Evolutionary conservation across 345 rosid genomes (phyloP), one percentile per base, ranked within the genome.

Genomic region (Luvunga scandens): DNA sequence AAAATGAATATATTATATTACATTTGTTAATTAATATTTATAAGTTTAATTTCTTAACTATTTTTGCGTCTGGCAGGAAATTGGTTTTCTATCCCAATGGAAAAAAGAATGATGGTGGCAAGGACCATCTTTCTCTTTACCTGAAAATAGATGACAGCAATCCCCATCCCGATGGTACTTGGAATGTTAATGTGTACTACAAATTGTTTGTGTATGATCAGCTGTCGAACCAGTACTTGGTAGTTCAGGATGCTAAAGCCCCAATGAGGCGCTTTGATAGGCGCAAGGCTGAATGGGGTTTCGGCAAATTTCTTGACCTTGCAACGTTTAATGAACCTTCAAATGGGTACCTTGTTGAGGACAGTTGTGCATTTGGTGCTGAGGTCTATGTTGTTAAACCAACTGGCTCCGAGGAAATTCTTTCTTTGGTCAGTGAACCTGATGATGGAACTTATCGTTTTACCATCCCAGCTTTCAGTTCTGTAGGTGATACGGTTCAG

Each of bases 201-300:
- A 71, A 57, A n/a, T 27, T 76, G 25, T 81, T 76, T n/a, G 79
- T 81, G 59, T 16, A 59, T 10, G 72, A 76, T 55, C 64, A 81
- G 19, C 14, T 3, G 0, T 27, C 38, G 3, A 30, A 70, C 31
- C 56, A 33, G 19, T 81, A 76, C 72, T 45, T 71, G 24, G 38
- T 66, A 14, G 0, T 81, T 1, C 67, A 76, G 72, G 73, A 73
- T 59, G 82, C n/a, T n/a, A 48, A 57, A 24, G 50, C 50, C 21
- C 25, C 30, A 13, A 10, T 66, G 21, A 79, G 68, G 48, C 24
- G 24, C 4, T 79, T 73, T 27, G 18, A 57, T 66, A 38, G 5
- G 22, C 19, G 19, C 62, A 71, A 65, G 73, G 38, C 28, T 39
- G 63, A 45, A 9, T 76, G 66, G 82, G 76, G 75, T 16, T 75